These are phyloP conservation scores for Parathielavia appendiculata DNA, from an alignment of 495 filamentous ascomycete species.

Conservation along the genomic window DNA sequence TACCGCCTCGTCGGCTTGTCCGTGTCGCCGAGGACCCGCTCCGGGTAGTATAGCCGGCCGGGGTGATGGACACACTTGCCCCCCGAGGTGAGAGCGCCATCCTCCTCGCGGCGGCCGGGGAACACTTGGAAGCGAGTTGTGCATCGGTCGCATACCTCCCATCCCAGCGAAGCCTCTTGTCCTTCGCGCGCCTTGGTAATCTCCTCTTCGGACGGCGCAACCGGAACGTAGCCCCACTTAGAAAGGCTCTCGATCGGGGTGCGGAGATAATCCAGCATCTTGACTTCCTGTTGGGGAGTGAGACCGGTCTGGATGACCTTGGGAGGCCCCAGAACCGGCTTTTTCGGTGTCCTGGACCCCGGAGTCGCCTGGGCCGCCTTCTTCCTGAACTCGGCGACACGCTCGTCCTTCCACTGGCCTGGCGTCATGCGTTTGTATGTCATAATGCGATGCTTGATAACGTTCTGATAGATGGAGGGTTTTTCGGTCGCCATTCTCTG, in stretches of 20 bases:
- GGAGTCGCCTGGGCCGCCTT: slow-evolving; percentile 23
- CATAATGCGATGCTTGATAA: slow-evolving; percentile 74
- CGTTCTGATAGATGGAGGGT: slow-evolving; percentile 66
- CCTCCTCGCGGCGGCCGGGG: slow-evolving; percentile 71
- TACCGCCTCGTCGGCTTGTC: slow-evolving; percentile 55
- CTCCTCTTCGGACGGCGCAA: slow-evolving; percentile 50
- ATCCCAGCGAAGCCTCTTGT: slow-evolving; percentile 61
- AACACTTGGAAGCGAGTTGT: slow-evolving; percentile 84
- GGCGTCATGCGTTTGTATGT: slow-evolving; percentile 64
- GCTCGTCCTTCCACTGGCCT: slow-evolving; percentile 59
- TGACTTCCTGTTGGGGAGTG: slow-evolving; percentile 59
- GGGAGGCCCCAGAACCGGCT: slow-evolving; percentile 29
- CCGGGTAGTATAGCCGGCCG: slow-evolving; percentile 55
- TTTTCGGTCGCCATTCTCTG: slow-evolving; percentile 65
- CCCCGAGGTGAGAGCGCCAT: slow-evolving; percentile 72
- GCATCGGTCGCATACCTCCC: slow-evolving; percentile 87
- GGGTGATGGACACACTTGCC: slow-evolving; percentile 76
- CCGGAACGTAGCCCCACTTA: slow-evolving; percentile 68
- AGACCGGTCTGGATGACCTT: slow-evolving; percentile 62
- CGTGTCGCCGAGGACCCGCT: slow-evolving; percentile 34
- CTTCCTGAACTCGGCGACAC: slow-evolving; percentile 28
- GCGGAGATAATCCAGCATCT: slow-evolving; percentile 53
- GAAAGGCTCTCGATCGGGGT: slow-evolving; percentile 56
- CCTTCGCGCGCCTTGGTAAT: slow-evolving; percentile 55
- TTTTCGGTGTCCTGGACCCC: slow-evolving; percentile 20